phyloP scores from a whole-genome alignment of 2,329 filamentous ascomycete genomes.

The Aspergillus pseudoterreus region DNA sequence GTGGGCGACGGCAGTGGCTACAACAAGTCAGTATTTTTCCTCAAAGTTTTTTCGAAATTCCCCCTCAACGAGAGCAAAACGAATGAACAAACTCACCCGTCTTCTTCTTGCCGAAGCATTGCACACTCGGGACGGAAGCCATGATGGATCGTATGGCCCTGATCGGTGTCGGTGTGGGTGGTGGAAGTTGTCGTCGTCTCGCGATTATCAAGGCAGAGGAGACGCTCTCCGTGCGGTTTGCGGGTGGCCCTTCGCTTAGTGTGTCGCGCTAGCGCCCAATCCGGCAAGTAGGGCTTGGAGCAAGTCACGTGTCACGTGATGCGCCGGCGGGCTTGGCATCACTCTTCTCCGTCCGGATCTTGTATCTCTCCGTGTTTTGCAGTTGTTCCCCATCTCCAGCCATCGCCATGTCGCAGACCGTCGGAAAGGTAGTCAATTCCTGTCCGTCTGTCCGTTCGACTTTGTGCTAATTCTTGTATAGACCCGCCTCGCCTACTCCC shows the following conservation, averaged over 20 bases:
- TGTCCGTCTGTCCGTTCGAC: slow-evolving; percentile 3
- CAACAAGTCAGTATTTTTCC: slow-evolving; percentile 25
- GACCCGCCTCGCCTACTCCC: slow-evolving; percentile 94
- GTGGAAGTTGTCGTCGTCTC: slow-evolving; percentile 34
- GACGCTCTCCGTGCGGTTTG: slow-evolving; percentile 28
- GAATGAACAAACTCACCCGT: slow-evolving; percentile 48
- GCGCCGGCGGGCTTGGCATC: not conserved
- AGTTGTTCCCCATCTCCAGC: not conserved
- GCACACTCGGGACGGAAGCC: slow-evolving; percentile 76
- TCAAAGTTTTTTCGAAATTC: not conserved
- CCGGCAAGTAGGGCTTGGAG: slow-evolving; percentile 26
- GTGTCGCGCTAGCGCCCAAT: slow-evolving; percentile 21
- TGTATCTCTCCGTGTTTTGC: too few relatives aligned
- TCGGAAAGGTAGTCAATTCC: slow-evolving; percentile 38
- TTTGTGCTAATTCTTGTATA: slow-evolving; percentile 36
- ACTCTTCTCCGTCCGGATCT: not conserved
- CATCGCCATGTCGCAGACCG: slow-evolving; percentile 41
- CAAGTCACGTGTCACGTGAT: slow-evolving; percentile 2
- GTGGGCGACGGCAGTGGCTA: slow-evolving; percentile 83
- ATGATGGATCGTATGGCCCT: slow-evolving; percentile 55
- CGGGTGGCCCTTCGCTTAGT: slow-evolving; percentile 41
- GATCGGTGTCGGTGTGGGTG: slow-evolving; percentile 38
- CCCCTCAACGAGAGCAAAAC: slow-evolving; percentile 7
- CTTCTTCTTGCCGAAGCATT: slow-evolving; percentile 99
- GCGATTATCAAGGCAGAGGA: slow-evolving; percentile 13